phyloP scores from a whole-genome alignment of 1,139 yeast genomes.

The Martiniozyma asiatica region DNA sequence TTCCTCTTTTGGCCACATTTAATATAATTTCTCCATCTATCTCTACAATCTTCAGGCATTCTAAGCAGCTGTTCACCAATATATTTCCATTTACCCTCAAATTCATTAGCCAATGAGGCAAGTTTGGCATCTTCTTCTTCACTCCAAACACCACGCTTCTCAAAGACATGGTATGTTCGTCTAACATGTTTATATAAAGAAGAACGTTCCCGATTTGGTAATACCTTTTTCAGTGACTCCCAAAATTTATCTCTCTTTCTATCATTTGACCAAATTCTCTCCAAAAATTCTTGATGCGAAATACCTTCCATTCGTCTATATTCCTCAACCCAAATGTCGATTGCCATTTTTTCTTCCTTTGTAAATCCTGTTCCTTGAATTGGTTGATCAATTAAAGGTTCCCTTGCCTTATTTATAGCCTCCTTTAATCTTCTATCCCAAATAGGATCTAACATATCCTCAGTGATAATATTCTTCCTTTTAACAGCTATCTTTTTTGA shows the following conservation, averaged over 20 bases:
- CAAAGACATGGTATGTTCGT: constrained; percentile 77
- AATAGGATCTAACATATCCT: not conserved
- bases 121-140: constrained; percentile 63
- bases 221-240: constrained; percentile 65
- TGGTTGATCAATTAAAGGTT: constrained; percentile 12
- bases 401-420: constrained; percentile 24
- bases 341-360: constrained; percentile 52
- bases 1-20: constrained; percentile 74
- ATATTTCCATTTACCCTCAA: constrained; percentile 76
- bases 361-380: constrained; percentile 38
- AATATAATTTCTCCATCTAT: constrained; percentile 89
- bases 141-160: constrained; percentile 83
- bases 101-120: constrained; percentile 47
- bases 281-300: constrained; percentile 58
- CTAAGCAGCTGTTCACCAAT: constrained; percentile 71
- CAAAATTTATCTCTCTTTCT: constrained; percentile 81
- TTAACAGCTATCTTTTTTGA: not conserved
- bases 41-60: constrained; percentile 97
- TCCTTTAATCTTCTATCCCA: constrained; percentile 18
- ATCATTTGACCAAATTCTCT: constrained; percentile 78
- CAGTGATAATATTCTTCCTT: not conserved
- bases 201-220: constrained; percentile 78
- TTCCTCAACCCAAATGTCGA: constrained; percentile 60
- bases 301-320: constrained; percentile 53
- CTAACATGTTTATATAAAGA: constrained; percentile 87